These are phyloP conservation scores for Discostella pseudostelligera DNA, from an alignment of 108 stramenopile species.

Conservation along the genomic window DNA sequence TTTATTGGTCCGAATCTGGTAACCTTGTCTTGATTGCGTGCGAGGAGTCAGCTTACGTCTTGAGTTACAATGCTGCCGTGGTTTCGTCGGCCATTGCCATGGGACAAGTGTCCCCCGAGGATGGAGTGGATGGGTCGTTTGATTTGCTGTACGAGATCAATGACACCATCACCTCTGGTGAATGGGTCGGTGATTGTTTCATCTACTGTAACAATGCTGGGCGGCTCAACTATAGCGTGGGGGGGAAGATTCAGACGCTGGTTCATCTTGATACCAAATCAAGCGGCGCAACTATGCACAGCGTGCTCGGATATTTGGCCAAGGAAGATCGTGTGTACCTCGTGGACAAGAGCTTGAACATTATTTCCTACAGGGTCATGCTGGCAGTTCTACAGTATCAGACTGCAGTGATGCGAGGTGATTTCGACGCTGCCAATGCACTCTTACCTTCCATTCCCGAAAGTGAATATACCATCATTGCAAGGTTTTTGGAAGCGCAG, in stretches of 20 bases:
- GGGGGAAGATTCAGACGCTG: constrained; percentile 96
- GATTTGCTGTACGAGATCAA: constrained; percentile 91
- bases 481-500: constrained; percentile 97
- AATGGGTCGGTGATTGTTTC: constrained; percentile 99
- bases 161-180: constrained; percentile 90
- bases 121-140: constrained; percentile 96
- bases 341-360: constrained; percentile 90
- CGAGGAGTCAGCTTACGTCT: constrained; percentile 90
- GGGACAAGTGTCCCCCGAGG: constrained; percentile 86
- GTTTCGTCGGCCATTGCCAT: constrained; percentile 81
- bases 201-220: constrained; percentile 92
- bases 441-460: constrained; percentile 91
- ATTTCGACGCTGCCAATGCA: constrained; percentile 97
- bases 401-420: constrained; percentile 98
- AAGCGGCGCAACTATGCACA: constrained; percentile 76
- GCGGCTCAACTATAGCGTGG: constrained; percentile 97
- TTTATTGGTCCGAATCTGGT: constrained; percentile 97
- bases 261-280: constrained; percentile 90
- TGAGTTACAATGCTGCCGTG: constrained; percentile 82
- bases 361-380: constrained; percentile 92
- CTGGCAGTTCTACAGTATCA: constrained; percentile 95
- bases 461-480: constrained; percentile 91
- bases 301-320: constrained; percentile 95
- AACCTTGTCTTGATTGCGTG: constrained; percentile 91
- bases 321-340: constrained; percentile 98